Percentiles rank a stretch among this genome's conserved stretches.
phyloP scores from a whole-genome alignment of 228 moss, liverwort and hornwort genomes.

The Sphagnum fallax region DNA sequence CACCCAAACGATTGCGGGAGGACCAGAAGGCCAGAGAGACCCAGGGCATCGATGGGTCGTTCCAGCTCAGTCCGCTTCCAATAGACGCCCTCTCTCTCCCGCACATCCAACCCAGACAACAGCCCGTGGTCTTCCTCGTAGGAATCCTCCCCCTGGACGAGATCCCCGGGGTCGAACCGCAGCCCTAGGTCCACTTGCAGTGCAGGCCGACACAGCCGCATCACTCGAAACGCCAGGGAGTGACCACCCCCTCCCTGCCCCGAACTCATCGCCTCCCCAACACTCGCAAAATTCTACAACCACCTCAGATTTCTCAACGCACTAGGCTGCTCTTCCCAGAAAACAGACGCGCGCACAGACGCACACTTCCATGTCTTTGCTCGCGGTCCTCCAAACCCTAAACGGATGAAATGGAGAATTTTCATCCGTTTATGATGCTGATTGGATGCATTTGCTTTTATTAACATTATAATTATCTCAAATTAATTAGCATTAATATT shows the following conservation, averaged over 20 bases:
- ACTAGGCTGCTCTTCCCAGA: too few relatives aligned
- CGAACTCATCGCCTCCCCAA: conserved; percentile 52
- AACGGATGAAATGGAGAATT: too few relatives aligned
- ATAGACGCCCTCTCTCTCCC: conserved; percentile 57
- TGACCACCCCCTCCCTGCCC: conserved; percentile 59
- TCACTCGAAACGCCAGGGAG: conserved; percentile 94
- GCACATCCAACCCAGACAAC: conserved; percentile 46
- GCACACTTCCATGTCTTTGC: too few relatives aligned
- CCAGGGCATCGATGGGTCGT: conserved; percentile 79
- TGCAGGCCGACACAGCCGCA: conserved; percentile 94
- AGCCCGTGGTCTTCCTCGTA: conserved; percentile 53
- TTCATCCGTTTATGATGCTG: too few relatives aligned
- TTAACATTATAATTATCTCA: too few relatives aligned
- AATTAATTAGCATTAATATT: too few relatives aligned
- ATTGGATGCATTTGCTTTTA: too few relatives aligned
- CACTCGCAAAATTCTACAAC: too few relatives aligned
- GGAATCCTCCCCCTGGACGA: conserved; percentile 81
- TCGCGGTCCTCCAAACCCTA: too few relatives aligned
- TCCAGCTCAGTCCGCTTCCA: conserved; percentile 72
- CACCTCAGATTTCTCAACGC: too few relatives aligned
- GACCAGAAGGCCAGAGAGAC: conserved; percentile 88
- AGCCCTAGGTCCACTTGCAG: conserved; percentile 89
- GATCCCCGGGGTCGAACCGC: conserved; percentile 80
- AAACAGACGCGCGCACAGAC: too few relatives aligned
- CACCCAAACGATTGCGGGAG: conserved; percentile 97